Base-by-base conservation (phyloP, 352 stramenopile species). In the Phytophthora macrochlamydospora region DNA sequence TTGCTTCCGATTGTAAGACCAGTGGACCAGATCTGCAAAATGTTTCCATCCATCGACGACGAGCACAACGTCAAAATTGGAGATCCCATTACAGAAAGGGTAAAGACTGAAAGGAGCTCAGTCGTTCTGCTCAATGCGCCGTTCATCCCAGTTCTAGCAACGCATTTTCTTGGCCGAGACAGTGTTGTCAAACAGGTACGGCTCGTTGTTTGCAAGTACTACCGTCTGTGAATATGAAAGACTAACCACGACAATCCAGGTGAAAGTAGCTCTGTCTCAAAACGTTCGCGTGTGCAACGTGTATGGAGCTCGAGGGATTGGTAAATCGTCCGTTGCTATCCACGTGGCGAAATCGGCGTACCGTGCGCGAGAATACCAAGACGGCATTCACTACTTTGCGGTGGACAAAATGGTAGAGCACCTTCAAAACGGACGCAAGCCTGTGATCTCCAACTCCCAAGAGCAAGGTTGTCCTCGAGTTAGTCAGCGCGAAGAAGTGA, bases 251-350 rank as follows among this genome's bases (percentile, higher is more conserved):
- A 44, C 48, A 12, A 67, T 67, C 32, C 48, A 86, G 70, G 37
- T 79, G 13, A 72, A 81, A 18, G 40, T 56, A 37, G 73, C 50
- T 11, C 40, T 81, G 50, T 52, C 56, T 35, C 63, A 67, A 51
- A 77, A 76, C 14, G 69, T 78, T 29, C 81, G 81, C 49, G 65
- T 91, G 29, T 89, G 81, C 71, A 79, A 67, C 24, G 49, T 92
- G 7, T 71, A 69, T 32, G 81, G 81, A 13, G 56, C 62, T 29
- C 65, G 70, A 37, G 84, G 84, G 12, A 64, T 82, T 11, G 84
- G 84, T 11, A 91, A 93, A 51, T 85, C 84, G 7, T 83, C 84
- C 7, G 71, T 90, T 51, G 83, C 78, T 2, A 76, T 81, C 18
- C 77, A 79, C 51, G 59, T 91, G 50, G 78, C 84, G 1, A 87